Percentiles rank a stretch among this genome's conserved stretches.
Evolutionary conservation across 306 rosid species (phyloP).

Genomic region (Crotalaria pallida): DNA sequence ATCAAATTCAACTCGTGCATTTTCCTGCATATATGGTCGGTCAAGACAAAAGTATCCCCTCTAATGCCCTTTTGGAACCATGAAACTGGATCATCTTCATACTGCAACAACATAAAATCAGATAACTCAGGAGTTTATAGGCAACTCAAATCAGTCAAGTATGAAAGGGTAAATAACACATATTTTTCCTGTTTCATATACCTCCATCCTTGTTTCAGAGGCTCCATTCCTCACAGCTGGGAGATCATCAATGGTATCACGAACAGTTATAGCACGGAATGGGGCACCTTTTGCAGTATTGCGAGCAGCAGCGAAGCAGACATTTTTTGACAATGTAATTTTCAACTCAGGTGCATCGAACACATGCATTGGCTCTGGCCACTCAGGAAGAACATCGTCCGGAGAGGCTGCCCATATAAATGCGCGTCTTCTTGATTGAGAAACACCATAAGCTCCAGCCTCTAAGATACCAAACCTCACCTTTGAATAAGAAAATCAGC

Average conservation of each 20-base stretch:
- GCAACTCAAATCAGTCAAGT: not conserved
- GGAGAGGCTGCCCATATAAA: constrained; percentile 99
- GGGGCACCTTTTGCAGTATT: constrained; percentile 76
- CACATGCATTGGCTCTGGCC: constrained; percentile 91
- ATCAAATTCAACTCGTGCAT: constrained; percentile 90
- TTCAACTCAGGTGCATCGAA: constrained; percentile 62
- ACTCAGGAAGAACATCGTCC: constrained; percentile 62
- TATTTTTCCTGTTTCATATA: constrained; percentile 12
- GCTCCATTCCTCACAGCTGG: constrained; percentile 93
- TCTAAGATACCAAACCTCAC: constrained; percentile 95
- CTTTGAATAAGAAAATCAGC: constrained; percentile 33
- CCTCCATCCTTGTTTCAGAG: constrained; percentile 64
- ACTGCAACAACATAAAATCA: constrained; percentile 37
- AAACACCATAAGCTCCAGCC: constrained; percentile 95
- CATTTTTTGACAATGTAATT: constrained; percentile 37
- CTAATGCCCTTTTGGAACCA: constrained; percentile 92
- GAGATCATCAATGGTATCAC: constrained; percentile 95
- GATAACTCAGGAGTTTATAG: not conserved
- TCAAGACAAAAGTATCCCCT: constrained; percentile 61
- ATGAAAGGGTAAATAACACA: not conserved
- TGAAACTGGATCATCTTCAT: constrained; percentile 63
- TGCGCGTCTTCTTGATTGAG: constrained; percentile 95
- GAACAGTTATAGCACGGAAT: constrained; percentile 82
- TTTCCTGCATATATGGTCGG: constrained; percentile 87
- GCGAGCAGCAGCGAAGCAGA: constrained; percentile 55